These are phyloP conservation scores for Amanita molliuscula DNA, from an alignment of 768 basidiomycete genomes.

Conservation along the genomic window DNA sequence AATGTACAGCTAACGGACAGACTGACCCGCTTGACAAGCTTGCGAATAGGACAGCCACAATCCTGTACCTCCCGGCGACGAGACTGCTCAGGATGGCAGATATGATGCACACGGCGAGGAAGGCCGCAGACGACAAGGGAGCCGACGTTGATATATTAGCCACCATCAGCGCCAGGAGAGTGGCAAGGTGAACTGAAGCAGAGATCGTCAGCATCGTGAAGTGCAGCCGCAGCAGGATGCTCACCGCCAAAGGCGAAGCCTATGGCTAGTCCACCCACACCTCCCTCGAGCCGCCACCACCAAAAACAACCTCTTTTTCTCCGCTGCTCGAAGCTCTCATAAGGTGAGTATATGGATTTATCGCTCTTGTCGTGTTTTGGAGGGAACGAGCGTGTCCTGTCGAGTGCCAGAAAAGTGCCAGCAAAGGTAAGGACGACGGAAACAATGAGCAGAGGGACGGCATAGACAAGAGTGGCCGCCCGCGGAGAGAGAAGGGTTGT, in stretches of 20 bases:
- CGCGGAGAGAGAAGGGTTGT: slow-evolving; percentile 35
- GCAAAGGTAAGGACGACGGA: slow-evolving; percentile 50
- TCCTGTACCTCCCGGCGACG: slow-evolving; percentile 46
- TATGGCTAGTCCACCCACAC: slow-evolving; percentile 49
- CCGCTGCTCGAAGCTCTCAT: slow-evolving; percentile 20
- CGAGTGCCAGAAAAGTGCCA: slow-evolving; percentile 62
- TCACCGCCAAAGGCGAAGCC: slow-evolving; percentile 54
- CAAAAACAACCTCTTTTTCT: slow-evolving; percentile 20
- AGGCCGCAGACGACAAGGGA: slow-evolving; percentile 35
- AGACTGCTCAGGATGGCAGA: slow-evolving; percentile 37
- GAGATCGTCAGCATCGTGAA: neutral
- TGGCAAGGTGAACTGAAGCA: slow-evolving; percentile 42
- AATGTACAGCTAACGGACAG: neutral
- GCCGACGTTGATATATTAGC: slow-evolving; percentile 35
- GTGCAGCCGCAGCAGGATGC: slow-evolving; percentile 11
- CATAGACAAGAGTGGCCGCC: slow-evolving; percentile 43
- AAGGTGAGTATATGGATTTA: slow-evolving; percentile 18
- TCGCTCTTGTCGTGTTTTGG: slow-evolving; percentile 22
- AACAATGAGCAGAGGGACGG: slow-evolving; percentile 48
- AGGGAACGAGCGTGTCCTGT: slow-evolving; percentile 55
- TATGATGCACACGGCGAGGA: slow-evolving; percentile 51
- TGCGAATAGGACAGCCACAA: slow-evolving; percentile 35
- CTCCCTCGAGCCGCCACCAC: slow-evolving; percentile 42
- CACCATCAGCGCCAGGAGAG: slow-evolving; percentile 49
- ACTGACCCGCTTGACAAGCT: slow-evolving; percentile 48